Percentiles rank a stretch among this genome's conserved stretches.
phyloP scores from a whole-genome alignment of 139 green algal genomes.

The Haematococcus lacustris region DNA sequence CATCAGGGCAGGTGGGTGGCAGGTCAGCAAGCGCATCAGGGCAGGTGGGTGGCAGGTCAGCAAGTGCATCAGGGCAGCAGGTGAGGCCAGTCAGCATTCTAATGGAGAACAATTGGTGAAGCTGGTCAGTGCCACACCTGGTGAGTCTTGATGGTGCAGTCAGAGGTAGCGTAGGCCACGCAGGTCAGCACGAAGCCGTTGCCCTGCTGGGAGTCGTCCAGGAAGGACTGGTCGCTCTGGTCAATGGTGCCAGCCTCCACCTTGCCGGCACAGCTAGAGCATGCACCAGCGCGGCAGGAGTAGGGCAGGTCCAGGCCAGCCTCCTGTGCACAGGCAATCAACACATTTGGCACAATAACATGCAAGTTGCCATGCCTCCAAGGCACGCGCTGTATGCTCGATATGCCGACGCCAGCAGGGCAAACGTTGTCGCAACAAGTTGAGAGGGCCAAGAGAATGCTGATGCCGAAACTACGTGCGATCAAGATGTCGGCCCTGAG shows the following conservation, averaged over 20 bases:
- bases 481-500: too few relatives aligned
- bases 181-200: constrained; percentile 88
- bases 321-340: constrained; percentile 28
- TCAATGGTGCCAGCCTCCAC: constrained; percentile 53
- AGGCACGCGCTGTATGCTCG: too few relatives aligned
- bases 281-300: constrained; percentile 74
- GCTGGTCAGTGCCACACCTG: background rate
- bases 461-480: too few relatives aligned
- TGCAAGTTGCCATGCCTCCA: too few relatives aligned
- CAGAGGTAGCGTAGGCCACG: constrained; percentile 33
- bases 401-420: too few relatives aligned
- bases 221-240: constrained; percentile 86
- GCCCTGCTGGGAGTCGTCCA: constrained; percentile 79
- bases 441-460: too few relatives aligned
- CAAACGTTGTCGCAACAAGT: too few relatives aligned
- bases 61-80: too few relatives aligned
- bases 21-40: too few relatives aligned
- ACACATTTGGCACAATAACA: too few relatives aligned
- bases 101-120: background rate
- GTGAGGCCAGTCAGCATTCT: background rate
- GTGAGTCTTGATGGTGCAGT: constrained; percentile 4
- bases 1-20: too few relatives aligned
- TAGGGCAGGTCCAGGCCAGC: constrained; percentile 80
- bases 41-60: too few relatives aligned
- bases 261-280: constrained; percentile 60